Percentiles rank a stretch among this genome's conserved stretches.
Evolutionary conservation across 305 asterid genomes (phyloP).

Genomic region (Plantago coronopus): DNA sequence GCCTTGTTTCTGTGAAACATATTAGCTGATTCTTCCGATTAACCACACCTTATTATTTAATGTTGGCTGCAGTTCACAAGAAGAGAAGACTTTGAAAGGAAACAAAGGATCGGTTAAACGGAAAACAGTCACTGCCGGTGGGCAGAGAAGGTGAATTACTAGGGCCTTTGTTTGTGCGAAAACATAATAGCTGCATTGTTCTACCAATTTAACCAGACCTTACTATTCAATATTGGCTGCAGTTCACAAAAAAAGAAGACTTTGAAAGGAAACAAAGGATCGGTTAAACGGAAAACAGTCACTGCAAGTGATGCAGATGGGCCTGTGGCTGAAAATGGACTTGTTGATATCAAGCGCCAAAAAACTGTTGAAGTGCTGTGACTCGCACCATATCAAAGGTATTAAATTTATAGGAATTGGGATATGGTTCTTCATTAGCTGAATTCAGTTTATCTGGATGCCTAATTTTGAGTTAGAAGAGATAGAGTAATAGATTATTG

Average conservation of each 20-base stretch:
- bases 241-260: constrained; percentile 26
- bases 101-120: constrained; percentile 23
- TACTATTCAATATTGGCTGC: constrained; percentile 15
- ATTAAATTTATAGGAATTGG: constrained; percentile 19
- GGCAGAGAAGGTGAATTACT: constrained; percentile 41
- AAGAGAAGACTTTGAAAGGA: constrained; percentile 23
- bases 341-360: constrained; percentile 11
- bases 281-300: constrained; percentile 21
- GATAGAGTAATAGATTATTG: not conserved
- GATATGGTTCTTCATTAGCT: not conserved
- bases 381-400: constrained; percentile 15
- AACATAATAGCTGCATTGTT: not conserved
- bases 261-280: constrained; percentile 22
- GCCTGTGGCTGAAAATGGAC: constrained; percentile 28
- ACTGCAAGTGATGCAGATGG: constrained; percentile 20
- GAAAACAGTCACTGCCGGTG: too few relatives aligned
- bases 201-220: constrained; percentile 2
- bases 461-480: not conserved
- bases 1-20: not conserved
- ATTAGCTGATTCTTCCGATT: not conserved
- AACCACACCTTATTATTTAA: constrained; percentile 2
- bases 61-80: constrained; percentile 26
- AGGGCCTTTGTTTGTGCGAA: not conserved
- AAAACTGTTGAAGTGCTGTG: constrained; percentile 18
- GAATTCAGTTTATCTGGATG: not conserved